Base-by-base conservation (phyloP, 331 rosid genomes). In the Quercus lobata region DNA sequence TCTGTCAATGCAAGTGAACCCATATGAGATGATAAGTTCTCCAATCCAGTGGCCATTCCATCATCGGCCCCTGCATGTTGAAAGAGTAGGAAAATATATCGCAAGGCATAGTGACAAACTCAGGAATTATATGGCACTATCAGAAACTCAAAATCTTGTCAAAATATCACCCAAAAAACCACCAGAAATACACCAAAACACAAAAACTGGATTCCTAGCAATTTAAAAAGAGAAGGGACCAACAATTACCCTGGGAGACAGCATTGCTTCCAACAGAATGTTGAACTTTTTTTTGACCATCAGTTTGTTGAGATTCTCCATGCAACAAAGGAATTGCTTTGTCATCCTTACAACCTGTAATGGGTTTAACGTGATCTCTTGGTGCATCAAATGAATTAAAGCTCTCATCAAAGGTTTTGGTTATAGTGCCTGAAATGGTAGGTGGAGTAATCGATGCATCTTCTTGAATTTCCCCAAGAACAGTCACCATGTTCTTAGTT, bases 1-100 rank as follows among this genome's bases (percentile, higher is more conserved):
- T 92, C 98, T 92, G 98, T 85, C 86, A 95, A 92, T 83, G 92
- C 93, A 92, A 92, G 98, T 83, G 95, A 95, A 92, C 85, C 78
- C 97, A 91, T 83, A 79, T 95, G 88, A 95, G 97, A 90, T 69
- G 92, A 89, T 85, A 95, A 89, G 85, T 87, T 90, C 84, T 88
- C 94, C 93, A 88, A 90, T 57, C 87, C 91, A 86, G 82, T 90
- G 92, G 92, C 92, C 92, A 84, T 90, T 84, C 72, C 83, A 91
- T 86, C 89, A 91, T 83, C 75, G 89, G 83, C 92, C 94, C 90
- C 93, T 90, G 92, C 96, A 94, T 78, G 69, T 89, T 83, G 77
- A 87, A 88, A 81, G 84, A 81, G 71, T 81, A 78, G 76, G 79
- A 81, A 82, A 55, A 79, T 85, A 79, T 78, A 79, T 81, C 16